Evolutionary conservation across 805 yeast genomes (phyloP).

Genomic region (Teunomyces cretensis): DNA sequence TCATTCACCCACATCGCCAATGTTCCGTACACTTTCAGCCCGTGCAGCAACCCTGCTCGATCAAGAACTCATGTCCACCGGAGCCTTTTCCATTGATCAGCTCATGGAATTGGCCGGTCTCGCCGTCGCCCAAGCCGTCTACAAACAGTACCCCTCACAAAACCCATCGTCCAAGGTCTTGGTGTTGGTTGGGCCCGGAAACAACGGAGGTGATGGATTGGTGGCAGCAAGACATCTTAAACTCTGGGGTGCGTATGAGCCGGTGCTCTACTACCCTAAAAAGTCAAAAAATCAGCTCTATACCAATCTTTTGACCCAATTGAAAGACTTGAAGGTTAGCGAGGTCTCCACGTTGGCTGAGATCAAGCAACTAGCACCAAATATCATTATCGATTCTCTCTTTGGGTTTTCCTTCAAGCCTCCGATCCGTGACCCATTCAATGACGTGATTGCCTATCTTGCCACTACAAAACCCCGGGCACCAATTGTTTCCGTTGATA

Average conservation of each 20-base stretch:
- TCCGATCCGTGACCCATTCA: slow-evolving; percentile 80
- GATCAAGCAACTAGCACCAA: slow-evolving; percentile 17
- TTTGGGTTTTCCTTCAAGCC: slow-evolving; percentile 95
- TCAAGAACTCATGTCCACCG: slow-evolving; percentile 80
- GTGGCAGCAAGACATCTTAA: slow-evolving; percentile 92
- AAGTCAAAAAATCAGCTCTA: slow-evolving; percentile 55
- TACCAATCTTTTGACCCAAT: slow-evolving; percentile 61
- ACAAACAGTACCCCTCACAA: slow-evolving; percentile 60
- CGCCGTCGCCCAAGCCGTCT: slow-evolving; percentile 86
- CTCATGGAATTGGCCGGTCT: slow-evolving; percentile 96
- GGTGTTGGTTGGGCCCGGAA: slow-evolving; percentile 91
- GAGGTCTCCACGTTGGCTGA: slow-evolving; percentile 45
- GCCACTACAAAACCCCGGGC: slow-evolving; percentile 39
- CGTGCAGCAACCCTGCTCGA: slow-evolving; percentile 75
- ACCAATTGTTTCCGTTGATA: slow-evolving; percentile 80
- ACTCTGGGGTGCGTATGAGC: slow-evolving; percentile 70
- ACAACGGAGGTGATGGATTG: slow-evolving; percentile 95
- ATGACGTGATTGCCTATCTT: slow-evolving; percentile 33
- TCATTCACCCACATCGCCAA: slow-evolving; percentile 9
- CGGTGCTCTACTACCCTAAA: slow-evolving; percentile 80
- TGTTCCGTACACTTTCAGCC: slow-evolving; percentile 30
- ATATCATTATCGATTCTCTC: slow-evolving; percentile 64
- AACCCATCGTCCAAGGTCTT: slow-evolving; percentile 42
- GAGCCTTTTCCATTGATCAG: slow-evolving; percentile 81
- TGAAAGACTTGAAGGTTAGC: slow-evolving; percentile 61